phyloP scores from a whole-genome alignment of 176 grass and related monocot genomes.

The Zea luxurians region DNA sequence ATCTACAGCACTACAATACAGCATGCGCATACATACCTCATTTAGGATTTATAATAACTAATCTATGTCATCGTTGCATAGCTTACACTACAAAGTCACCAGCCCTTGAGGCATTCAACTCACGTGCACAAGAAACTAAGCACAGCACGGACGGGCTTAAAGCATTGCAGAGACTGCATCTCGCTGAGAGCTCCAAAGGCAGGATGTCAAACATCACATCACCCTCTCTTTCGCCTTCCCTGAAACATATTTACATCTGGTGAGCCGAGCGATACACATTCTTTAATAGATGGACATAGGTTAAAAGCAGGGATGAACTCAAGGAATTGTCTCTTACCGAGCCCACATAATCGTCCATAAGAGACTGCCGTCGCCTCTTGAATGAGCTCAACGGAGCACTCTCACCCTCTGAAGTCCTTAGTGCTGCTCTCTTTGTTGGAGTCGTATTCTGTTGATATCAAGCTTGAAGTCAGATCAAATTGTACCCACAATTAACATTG shows the following conservation, averaged over 20 bases:
- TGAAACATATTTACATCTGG: conserved; percentile 31
- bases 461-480: neutral
- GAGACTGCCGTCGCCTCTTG: conserved; percentile 73
- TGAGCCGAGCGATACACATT: conserved; percentile 13
- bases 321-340: conserved; percentile 43
- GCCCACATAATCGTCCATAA: conserved; percentile 76
- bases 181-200: neutral
- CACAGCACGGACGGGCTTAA: neutral
- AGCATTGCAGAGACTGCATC: neutral
- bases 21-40: neutral
- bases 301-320: neutral
- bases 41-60: conserved; percentile 16
- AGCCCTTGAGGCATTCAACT: neutral
- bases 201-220: neutral
- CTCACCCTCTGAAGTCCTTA: conserved; percentile 63
- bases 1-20: neutral
- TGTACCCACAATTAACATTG: too few relatives aligned
- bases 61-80: neutral
- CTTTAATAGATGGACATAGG: neutral
- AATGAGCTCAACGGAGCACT: conserved; percentile 54
- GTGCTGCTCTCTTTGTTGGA: conserved; percentile 62
- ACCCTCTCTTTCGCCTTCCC: conserved; percentile 48
- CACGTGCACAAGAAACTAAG: neutral
- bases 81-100: neutral
- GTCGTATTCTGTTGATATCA: conserved; percentile 64